phyloP scores from a whole-genome alignment of 2,329 filamentous ascomycete genomes.

The Diaporthe nobilis region DNA sequence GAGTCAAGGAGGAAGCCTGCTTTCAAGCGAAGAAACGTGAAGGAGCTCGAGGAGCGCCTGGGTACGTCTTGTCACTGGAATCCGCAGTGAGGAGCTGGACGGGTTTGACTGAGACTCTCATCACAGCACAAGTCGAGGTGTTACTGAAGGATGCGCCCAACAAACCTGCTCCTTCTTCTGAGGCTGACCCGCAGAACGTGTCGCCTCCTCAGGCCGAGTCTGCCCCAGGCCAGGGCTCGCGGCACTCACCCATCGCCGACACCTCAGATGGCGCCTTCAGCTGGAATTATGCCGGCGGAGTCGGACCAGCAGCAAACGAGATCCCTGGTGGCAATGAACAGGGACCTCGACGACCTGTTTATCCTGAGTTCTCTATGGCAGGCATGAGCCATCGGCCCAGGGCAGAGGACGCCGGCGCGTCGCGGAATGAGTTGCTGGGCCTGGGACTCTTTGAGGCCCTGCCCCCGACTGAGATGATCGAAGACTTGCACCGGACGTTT shows the following conservation, averaged over 20 bases:
- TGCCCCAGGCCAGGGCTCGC: neutral
- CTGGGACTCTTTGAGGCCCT: slow-evolving; percentile 86
- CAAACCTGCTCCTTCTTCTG: slow-evolving; percentile 41
- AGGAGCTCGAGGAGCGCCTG: slow-evolving; percentile 88
- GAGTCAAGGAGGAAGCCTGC: slow-evolving; percentile 90
- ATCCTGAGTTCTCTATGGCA: neutral
- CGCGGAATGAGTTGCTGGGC: slow-evolving; percentile 78
- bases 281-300: slow-evolving; percentile 19
- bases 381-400: slow-evolving; percentile 24
- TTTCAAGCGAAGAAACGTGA: slow-evolving; percentile 90
- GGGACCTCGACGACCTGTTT: slow-evolving; percentile 22
- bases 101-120: slow-evolving; percentile 44
- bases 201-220: slow-evolving; percentile 20
- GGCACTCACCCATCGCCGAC: neutral
- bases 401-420: slow-evolving; percentile 26
- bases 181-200: slow-evolving; percentile 41
- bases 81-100: slow-evolving; percentile 9
- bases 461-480: slow-evolving; percentile 82
- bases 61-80: slow-evolving; percentile 64
- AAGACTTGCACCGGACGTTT: slow-evolving; percentile 85
- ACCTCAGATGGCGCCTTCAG: slow-evolving; percentile 10
- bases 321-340: too few species aligned
- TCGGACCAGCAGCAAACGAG: neutral
- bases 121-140: slow-evolving; percentile 83
- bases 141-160: slow-evolving; percentile 76